A percentile compares a stretch with the other conserved stretches of the same genome.
These are phyloP conservation scores for Trypanosoma boissoni DNA, from an alignment of 208 protist genomes.

Conservation along the genomic window DNA sequence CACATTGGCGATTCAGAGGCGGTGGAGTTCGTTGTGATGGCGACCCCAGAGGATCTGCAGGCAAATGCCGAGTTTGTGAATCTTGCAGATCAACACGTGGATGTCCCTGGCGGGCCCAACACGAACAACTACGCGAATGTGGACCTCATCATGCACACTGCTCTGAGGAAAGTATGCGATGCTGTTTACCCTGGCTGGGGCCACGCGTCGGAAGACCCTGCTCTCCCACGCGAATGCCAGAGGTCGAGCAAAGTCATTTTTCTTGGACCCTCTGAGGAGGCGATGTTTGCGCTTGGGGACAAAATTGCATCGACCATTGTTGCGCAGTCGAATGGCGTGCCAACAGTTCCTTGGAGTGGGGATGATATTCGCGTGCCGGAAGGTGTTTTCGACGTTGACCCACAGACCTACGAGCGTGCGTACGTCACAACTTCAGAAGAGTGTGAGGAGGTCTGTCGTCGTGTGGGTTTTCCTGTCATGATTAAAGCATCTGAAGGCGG, in stretches of 20 bases:
- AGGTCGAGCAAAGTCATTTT: constrained; percentile 64
- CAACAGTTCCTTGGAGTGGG: constrained; percentile 93
- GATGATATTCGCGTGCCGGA: constrained; percentile 57
- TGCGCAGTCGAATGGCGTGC: constrained; percentile 95
- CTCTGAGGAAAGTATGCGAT: constrained; percentile 88
- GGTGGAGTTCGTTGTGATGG: constrained; percentile 97
- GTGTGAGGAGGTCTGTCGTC: constrained; percentile 74
- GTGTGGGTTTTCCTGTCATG: constrained; percentile 97
- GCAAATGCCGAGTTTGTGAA: constrained; percentile 98
- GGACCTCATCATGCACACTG: constrained; percentile 96
- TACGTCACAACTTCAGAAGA: constrained; percentile 92
- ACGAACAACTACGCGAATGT: constrained; percentile 99
- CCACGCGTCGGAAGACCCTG: constrained; percentile 98
- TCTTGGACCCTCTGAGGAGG: constrained; percentile 72
- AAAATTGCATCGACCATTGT: constrained; percentile 98
- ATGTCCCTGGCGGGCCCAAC: constrained; percentile 96
- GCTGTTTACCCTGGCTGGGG: constrained; percentile 99
- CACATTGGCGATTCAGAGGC: constrained; percentile 92
- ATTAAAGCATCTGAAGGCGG: constrained; percentile 99
- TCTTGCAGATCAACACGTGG: constrained; percentile 93
- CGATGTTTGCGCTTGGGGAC: constrained; percentile 95
- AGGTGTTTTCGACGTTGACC: constrained; percentile 68
- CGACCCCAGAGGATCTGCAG: constrained; percentile 97
- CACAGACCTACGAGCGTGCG: constrained; percentile 82
- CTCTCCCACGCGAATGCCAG: constrained; percentile 85